Evolutionary conservation across 2,329 filamentous ascomycete species (phyloP).

Genomic region (Purpureocillium lavendulum): DNA sequence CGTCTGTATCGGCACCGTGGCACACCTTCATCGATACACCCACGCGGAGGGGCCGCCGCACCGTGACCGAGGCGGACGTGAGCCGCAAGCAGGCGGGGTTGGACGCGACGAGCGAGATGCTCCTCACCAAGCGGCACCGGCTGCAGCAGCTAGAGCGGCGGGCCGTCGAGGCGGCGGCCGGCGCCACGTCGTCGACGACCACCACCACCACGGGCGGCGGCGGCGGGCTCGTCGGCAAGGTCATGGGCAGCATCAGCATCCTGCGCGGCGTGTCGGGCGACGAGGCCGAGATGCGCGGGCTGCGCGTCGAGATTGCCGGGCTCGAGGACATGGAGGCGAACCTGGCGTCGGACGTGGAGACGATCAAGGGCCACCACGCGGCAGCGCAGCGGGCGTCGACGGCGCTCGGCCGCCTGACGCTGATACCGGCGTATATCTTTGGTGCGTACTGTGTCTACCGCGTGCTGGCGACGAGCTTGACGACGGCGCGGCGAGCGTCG

Average conservation of each 20-base stretch:
- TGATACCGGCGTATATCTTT: constrained; percentile 59
- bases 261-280: constrained; percentile 58
- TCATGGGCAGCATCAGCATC: constrained; percentile 66
- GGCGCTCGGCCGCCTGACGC: constrained; percentile 53
- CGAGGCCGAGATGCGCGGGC: constrained; percentile 46
- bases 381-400: constrained; percentile 62
- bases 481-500: constrained; percentile 51
- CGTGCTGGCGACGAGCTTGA: constrained; percentile 62
- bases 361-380: constrained; percentile 54
- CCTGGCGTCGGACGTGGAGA: constrained; percentile 55
- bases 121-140: constrained; percentile 64
- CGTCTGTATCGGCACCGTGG: constrained; percentile 82
- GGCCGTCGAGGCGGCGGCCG: constrained; percentile 22
- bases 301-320: constrained; percentile 70
- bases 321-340: constrained; percentile 72
- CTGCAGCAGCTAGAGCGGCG: constrained; percentile 64
- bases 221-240: constrained; percentile 60
- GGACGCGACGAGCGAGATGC: constrained; percentile 71
- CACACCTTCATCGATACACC: constrained; percentile 65
- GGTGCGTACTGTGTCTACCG: constrained; percentile 80
- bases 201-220: no score
- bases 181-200: no score
- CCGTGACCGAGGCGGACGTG: constrained; percentile 66
- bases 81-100: constrained; percentile 70
- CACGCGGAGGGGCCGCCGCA: constrained; percentile 35